Evolutionary conservation across 495 filamentous ascomycete genomes (phyloP).

Genomic region (Aspergillus taichungensis): DNA sequence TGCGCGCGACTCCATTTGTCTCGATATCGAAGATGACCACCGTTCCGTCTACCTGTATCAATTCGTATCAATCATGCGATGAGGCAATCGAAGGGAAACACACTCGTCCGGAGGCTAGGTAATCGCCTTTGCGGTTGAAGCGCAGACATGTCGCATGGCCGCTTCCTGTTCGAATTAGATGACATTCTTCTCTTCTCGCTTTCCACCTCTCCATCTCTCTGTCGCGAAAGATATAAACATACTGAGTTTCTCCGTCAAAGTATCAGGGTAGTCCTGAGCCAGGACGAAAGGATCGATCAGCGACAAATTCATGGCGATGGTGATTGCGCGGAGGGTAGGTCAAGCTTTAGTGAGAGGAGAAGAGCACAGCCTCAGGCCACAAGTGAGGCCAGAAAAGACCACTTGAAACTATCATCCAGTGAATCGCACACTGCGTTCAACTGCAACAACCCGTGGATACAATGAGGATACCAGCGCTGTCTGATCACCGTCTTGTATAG

Average conservation of each 20-base stretch:
- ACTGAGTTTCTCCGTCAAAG: constrained; percentile 76
- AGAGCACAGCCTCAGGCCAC: constrained; percentile 17
- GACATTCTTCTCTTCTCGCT: neutral
- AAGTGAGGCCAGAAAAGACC: constrained; percentile 20
- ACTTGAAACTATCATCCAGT: constrained; percentile 23
- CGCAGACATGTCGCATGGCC: constrained; percentile 64
- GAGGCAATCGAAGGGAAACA: constrained; percentile 12
- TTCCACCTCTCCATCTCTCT: no score
- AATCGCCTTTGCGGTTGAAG: constrained; percentile 90
- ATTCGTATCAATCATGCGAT: constrained; percentile 5
- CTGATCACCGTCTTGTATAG: no score
- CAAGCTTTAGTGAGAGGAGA: neutral
- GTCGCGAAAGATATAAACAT: constrained; percentile 14
- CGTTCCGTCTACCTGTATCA: constrained; percentile 65
- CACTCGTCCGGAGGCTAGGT: constrained; percentile 84
- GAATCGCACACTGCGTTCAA: neutral
- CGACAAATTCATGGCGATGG: constrained; percentile 60
- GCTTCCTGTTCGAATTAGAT: constrained; percentile 33
- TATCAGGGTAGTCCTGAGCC: constrained; percentile 90
- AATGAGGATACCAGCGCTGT: no score
- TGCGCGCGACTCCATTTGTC: constrained; percentile 89
- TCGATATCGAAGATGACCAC: constrained; percentile 96
- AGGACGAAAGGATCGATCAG: constrained; percentile 76
- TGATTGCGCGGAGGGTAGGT: neutral
- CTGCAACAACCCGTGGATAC: no score